Evolutionary conservation across 2,329 filamentous ascomycete species (phyloP).

Genomic region (Botrytis paeoniae): DNA sequence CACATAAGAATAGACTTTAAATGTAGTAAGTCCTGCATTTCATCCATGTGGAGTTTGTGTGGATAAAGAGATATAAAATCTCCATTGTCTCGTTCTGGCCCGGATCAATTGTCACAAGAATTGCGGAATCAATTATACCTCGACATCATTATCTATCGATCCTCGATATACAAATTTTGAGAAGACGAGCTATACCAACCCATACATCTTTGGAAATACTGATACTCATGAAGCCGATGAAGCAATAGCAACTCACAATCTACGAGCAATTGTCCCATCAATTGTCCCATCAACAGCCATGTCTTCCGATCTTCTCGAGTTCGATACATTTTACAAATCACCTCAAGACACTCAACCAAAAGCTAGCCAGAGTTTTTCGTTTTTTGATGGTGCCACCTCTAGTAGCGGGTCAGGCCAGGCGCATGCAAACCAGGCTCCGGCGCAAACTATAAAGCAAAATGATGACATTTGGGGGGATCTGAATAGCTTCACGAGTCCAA

Average conservation of each 20-base stretch:
- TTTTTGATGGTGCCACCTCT: slow-evolving; percentile 23
- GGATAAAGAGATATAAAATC: background rate
- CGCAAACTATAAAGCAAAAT: slow-evolving; percentile 17
- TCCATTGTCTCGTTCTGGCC: background rate
- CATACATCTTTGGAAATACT: background rate
- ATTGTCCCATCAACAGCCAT: slow-evolving; percentile 40
- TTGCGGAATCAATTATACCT: background rate
- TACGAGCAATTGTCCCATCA: background rate
- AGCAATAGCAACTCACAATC: background rate
- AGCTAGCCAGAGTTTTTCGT: slow-evolving; percentile 30
- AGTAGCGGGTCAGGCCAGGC: slow-evolving; percentile 24
- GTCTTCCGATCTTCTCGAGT: slow-evolving; percentile 65
- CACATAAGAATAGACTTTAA: background rate
- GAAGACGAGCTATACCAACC: background rate
- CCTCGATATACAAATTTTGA: background rate
- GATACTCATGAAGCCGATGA: slow-evolving; percentile 3
- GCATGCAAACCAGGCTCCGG: slow-evolving; percentile 11
- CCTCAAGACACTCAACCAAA: slow-evolving; percentile 36
- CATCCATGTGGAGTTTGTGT: background rate
- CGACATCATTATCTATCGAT: background rate
- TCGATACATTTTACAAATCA: slow-evolving; percentile 48
- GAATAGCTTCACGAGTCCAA: slow-evolving; percentile 24
- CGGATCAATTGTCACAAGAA: background rate
- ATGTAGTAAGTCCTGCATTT: slow-evolving; percentile 3
- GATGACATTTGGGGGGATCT: slow-evolving; percentile 32